Percentiles rank a stretch among this genome's conserved stretches.
These are phyloP conservation scores for Citrus unshiu DNA, from an alignment of 345 rosid genomes.

Conservation along the genomic window DNA sequence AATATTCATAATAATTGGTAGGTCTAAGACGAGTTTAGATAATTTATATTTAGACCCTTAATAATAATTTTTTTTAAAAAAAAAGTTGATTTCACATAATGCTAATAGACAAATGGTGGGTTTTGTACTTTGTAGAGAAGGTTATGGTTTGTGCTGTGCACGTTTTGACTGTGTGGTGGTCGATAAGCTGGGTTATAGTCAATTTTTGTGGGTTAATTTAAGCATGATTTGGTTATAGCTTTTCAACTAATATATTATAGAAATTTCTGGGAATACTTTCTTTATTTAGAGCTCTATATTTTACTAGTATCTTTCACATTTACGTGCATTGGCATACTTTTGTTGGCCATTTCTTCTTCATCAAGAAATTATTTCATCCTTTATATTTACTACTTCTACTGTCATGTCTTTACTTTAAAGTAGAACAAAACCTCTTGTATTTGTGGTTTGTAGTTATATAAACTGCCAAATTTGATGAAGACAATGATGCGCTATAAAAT, in stretches of 20 bases:
- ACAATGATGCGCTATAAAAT: neutral
- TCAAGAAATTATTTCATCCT: too few species aligned
- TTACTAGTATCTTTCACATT: neutral
- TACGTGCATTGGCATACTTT: neutral
- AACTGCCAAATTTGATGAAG: neutral
- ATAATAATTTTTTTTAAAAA: too few species aligned
- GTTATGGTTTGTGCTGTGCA: neutral
- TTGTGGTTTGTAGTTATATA: neutral
- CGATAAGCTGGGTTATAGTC: neutral
- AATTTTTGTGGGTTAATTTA: neutral
- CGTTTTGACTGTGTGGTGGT: neutral
- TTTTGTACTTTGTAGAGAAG: neutral
- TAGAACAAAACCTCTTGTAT: neutral
- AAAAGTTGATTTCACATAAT: neutral
- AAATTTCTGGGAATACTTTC: neutral
- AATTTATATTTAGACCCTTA: too few species aligned
- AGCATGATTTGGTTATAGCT: neutral
- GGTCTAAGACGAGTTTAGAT: too few species aligned
- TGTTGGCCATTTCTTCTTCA: too few species aligned
- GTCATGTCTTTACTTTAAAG: neutral
- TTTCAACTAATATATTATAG: neutral
- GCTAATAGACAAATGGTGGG: neutral
- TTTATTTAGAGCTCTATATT: neutral
- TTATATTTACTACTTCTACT: neutral
- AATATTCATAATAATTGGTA: too few species aligned